Base-by-base conservation (phyloP, 73 alveolate genomes). In the Paramecium octaurelia region DNA sequence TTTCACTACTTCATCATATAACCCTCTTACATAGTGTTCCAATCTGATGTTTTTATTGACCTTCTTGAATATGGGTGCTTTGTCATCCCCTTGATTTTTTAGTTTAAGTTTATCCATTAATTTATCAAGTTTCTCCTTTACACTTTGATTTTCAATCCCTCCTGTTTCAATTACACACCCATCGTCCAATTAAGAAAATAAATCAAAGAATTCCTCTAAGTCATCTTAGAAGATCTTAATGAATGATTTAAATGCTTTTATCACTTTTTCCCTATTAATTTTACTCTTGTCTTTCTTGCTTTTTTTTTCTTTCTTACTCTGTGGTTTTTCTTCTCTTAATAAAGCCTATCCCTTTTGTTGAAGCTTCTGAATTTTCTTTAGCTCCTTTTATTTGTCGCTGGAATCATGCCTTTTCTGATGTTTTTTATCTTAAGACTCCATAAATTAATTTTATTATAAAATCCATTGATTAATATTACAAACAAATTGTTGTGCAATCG, bases 1-100 rank as follows among this genome's bases (percentile, higher is more conserved):
- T 14, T 80, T 42, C 31, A 80, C 91, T 20, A 80, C 91, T 80
- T 80, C 70, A 80, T 80, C 91, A 44, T 42, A 80, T 18, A 80
- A 20, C n/a, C 91, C 75, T 80, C 91, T 80, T 27, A 80, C 75
- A 80, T 44, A 80, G 23, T 40, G 73, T 14, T 80, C 75, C 43
- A 80, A 21, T 23, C 24, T 80, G 12, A 27, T 48, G 1, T 80
- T 10, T 31, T 23, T 80, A 54, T 54, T 23, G 4, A 24, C 18
- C n/a, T 80, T 80, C 29, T 80, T 80, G 16, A 31, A 44, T 38
- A 24, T 44, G 4, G 91, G 91, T 43, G 43, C 43, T 35, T 80
- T 42, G 21, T 80, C 91, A 24, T 21, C 24, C 35, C 88, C 88
- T 38, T 75, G n/a, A 42, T 75, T 75, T 23, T 35, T 38, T 23